Base-by-base conservation (phyloP, 176 grass and related monocot species). In the Triticum urartu region DNA sequence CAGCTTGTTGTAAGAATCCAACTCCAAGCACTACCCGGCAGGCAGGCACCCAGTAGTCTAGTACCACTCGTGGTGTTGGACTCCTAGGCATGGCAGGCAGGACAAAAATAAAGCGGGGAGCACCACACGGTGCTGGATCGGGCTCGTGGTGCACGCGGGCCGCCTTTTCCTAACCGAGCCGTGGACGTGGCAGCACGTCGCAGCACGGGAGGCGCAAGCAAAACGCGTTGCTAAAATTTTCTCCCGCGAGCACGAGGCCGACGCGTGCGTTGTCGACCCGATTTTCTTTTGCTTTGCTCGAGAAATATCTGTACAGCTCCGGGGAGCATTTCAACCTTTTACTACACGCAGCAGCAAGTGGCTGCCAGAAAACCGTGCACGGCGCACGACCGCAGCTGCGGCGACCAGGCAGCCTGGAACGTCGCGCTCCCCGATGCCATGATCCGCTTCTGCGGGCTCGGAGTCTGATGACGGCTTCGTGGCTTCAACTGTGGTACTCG, bases 71-170 rank as follows among this genome's bases (percentile, higher is more conserved):
- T 1, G 18, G 56, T 59, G 56, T 59, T 59, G 56, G 56, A 59
- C 56, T 59, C 18, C 18, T 42, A 42, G 18, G 20, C 56, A 59
- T 21, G 56, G 18, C 56, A 59, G 17, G 56, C 56, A 59, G 18
- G 56, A 21, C 56, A 2, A 59, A 2, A 21, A 59, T 9, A 59
- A 59, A 11, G 67, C 28, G 32, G n/a, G 30, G 32, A 54, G 59
- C 61, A 18, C 32, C 76, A 72, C 66, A 52, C 28, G 40, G 78
- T 81, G 40, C 21, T 22, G 36, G 48, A 43, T 22, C 34, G 56
- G 70, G 56, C 77, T 81, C 68, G 78, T 68, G 71, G 43, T 26
- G 33, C 79, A 33, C 79, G 86, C 56, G 21, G n/a, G 6, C 21
- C 0, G 64, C 75, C 11, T 1, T 83, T 82, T 78, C 36, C 32